Base-by-base conservation (phyloP, 495 filamentous ascomycete genomes). In the Neurospora africana region DNA sequence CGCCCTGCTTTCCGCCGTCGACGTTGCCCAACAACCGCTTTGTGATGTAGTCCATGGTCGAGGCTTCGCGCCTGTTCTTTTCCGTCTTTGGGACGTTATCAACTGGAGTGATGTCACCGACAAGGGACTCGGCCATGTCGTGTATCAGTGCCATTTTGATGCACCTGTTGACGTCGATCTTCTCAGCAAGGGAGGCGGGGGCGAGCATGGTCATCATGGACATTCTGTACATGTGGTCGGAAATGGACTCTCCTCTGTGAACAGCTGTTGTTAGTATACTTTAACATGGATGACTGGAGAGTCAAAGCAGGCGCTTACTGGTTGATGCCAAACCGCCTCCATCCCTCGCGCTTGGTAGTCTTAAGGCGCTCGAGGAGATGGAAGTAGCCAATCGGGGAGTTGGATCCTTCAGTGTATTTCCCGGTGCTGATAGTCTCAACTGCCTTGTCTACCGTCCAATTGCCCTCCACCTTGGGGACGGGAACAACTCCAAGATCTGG, bases 211-310 rank as follows among this genome's bases (percentile, higher is more conserved):
- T 92, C 83, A 98, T 92, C 77, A 99, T 89, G 68, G 94, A 93
- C 95, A 99, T 99, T 78, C 95, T 93, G 82, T 99, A 98, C 95
- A 99, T 99, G 85, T 99, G 95, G 82, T 99, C 95, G 35, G 93
- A 87, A 80, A 99, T 97, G 1, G 92, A 95, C 82, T 99, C 95
- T 73, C 85, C 85, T 30, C 81, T 83, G 68, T 38, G 65, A 9
- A 72, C 43, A 74, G 69, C 36, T 36, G 70, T 36, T 38, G 69
- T 76, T 47, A 77, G 72, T 7, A 19, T 11, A n/a, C 68, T 47
- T 35, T 11, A 23, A 53, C 65, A 9, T 11, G 15, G 40, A 43
- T 0, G 3, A 8, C 6, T 43, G 4, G 9, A 5, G 19, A 21
- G 27, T 17, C 3, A 19, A 17, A 10, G 81, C 82, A 71, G 2